phyloP scores from a whole-genome alignment of 352 stramenopile genomes.

The Phytophthora macrochlamydospora region DNA sequence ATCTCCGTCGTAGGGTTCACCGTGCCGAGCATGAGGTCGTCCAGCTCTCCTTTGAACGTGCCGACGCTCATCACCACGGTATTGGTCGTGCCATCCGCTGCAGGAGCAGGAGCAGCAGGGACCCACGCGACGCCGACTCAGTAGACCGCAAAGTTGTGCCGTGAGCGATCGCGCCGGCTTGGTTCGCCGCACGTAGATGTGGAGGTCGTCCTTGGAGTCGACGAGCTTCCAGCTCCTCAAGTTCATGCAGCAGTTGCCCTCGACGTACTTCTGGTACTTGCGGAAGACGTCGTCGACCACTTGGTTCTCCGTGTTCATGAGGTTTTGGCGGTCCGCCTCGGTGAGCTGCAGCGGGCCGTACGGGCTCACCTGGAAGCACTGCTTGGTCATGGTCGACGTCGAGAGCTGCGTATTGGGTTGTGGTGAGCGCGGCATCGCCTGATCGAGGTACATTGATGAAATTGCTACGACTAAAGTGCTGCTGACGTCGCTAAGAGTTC shows the following conservation, averaged over 20 bases:
- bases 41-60: constrained; percentile 21
- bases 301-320: constrained; percentile 9
- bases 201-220: constrained; percentile 23
- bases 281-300: constrained; percentile 11
- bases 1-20: constrained; percentile 31
- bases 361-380: constrained; percentile 36
- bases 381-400: constrained; percentile 28
- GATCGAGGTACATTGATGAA: background rate
- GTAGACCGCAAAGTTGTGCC: too few species aligned
- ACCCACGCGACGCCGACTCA: too few species aligned
- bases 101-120: too few species aligned
- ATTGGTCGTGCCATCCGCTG: too few species aligned
- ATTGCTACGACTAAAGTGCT: background rate
- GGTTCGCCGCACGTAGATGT: constrained; percentile 14
- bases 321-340: constrained; percentile 4
- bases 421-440: constrained; percentile 22
- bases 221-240: constrained; percentile 12
- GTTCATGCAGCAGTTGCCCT: constrained; percentile 11
- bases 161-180: too few species aligned
- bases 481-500: constrained; percentile 12
- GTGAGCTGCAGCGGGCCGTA: constrained; percentile 2
- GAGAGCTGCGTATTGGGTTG: constrained; percentile 28
- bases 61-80: constrained; percentile 21
- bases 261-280: constrained; percentile 24
- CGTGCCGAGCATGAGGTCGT: constrained; percentile 47